phyloP scores from a whole-genome alignment of 2,329 filamentous ascomycete species.

The Zymoseptoria brevis region DNA sequence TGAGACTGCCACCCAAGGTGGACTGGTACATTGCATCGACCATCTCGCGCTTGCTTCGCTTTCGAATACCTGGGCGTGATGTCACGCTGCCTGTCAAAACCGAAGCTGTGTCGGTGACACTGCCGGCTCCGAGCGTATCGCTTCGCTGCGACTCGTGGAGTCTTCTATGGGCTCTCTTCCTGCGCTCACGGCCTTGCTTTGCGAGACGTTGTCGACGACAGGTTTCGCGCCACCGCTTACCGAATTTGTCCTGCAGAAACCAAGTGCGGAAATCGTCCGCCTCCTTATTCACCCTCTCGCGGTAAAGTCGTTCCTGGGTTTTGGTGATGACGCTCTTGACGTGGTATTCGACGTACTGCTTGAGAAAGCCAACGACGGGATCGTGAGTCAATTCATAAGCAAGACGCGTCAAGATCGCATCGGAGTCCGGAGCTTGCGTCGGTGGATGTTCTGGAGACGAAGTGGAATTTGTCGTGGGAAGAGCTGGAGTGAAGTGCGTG shows the following conservation, averaged over 20 bases:
- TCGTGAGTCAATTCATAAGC: constrained; percentile 33
- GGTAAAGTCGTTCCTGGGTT: constrained; percentile 27
- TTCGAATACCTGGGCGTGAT: background rate
- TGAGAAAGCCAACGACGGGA: constrained; percentile 34
- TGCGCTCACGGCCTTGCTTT: constrained; percentile 30
- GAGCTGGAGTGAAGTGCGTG: constrained; percentile 2
- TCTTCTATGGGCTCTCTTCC: constrained; percentile 24
- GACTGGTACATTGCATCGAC: constrained; percentile 20
- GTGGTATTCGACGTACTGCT: constrained; percentile 38
- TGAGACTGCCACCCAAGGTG: constrained; percentile 10
- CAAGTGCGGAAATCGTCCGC: constrained; percentile 26
- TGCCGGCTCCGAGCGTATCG: constrained; percentile 2
- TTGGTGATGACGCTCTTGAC: constrained; percentile 30
- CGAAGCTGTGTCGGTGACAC: constrained; percentile 9
- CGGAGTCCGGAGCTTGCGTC: constrained; percentile 18
- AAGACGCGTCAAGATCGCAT: constrained; percentile 26
- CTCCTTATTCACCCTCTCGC: constrained; percentile 23
- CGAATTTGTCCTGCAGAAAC: constrained; percentile 31
- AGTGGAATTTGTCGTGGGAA: constrained; percentile 7
- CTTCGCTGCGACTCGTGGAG: constrained; percentile 16
- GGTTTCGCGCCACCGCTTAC: constrained; percentile 31
- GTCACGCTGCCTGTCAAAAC: background rate
- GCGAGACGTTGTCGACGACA: constrained; percentile 30
- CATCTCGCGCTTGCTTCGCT: constrained; percentile 3
- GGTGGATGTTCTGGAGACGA: constrained; percentile 8